A percentile compares a stretch with the other conserved stretches of the same genome.
Conservation (phyloP, 2,329 filamentous ascomycete genomes). For the Curvularia verruculosa region DNA sequence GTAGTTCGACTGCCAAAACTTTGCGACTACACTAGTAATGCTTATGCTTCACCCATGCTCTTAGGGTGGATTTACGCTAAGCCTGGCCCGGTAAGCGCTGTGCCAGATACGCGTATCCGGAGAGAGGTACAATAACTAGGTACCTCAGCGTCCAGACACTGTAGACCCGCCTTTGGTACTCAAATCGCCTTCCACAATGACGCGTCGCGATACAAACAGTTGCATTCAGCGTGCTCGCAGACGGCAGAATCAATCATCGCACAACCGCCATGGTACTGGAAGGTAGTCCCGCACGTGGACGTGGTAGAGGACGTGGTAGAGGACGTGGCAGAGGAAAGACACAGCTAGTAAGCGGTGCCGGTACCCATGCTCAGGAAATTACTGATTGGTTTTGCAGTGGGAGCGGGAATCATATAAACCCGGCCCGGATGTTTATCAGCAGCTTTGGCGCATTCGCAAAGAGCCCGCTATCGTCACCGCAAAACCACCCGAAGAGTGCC, state of each 20-base stretch:
- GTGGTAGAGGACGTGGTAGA: conserved; percentile 15
- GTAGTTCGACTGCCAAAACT: no score
- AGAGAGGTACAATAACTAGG: neutral
- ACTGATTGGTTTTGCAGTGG: conserved; percentile 28
- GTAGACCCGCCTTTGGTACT: neutral
- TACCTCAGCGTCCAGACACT: neutral
- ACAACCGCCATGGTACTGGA: conserved; percentile 32
- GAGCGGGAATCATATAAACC: conserved; percentile 40
- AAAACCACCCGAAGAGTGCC: conserved; percentile 29
- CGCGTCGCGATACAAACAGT: neutral
- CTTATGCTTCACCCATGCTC: no score
- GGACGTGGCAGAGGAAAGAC: conserved; percentile 24
- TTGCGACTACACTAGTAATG: no score
- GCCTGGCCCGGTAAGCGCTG: neutral
- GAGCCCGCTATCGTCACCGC: conserved; percentile 37
- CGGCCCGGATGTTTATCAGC: conserved; percentile 36
- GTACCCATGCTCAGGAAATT: neutral
- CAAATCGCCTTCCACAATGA: neutral
- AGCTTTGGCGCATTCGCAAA: conserved; percentile 38
- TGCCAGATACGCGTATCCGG: neutral
- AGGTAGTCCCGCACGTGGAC: conserved; percentile 21
- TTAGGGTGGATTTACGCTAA: neutral
- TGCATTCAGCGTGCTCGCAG: neutral
- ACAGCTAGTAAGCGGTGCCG: conserved; percentile 19
- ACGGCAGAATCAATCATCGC: neutral